phyloP scores from a whole-genome alignment of 2,329 filamentous ascomycete species.

The Ophiocordyceps camponoti-floridani region DNA sequence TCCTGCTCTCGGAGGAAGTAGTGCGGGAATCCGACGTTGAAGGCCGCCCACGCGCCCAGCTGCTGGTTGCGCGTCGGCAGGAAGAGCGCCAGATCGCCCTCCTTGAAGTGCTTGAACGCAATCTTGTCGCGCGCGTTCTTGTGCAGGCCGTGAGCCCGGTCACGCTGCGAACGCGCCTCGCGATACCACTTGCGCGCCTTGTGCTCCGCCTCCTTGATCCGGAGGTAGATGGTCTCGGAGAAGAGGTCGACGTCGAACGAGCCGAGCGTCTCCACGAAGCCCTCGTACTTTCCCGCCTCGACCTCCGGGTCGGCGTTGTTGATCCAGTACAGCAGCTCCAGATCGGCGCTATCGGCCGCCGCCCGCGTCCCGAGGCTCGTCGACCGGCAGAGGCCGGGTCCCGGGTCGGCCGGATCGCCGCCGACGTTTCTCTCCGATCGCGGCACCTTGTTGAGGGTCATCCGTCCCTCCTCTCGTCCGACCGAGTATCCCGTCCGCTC shows the following conservation, averaged over 20 bases:
- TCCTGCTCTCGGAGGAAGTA: slow-evolving; percentile 94
- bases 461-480: slow-evolving; percentile 50
- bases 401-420: slow-evolving; percentile 39
- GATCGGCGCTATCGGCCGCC: slow-evolving; percentile 43
- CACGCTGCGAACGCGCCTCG: slow-evolving; percentile 71
- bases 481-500: slow-evolving; percentile 78
- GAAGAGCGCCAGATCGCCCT: slow-evolving; percentile 87
- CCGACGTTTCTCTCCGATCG: slow-evolving; percentile 36
- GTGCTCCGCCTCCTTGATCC: slow-evolving; percentile 84
- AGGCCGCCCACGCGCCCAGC: slow-evolving; percentile 90
- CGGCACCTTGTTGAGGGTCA: slow-evolving; percentile 57
- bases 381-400: slow-evolving; percentile 33
- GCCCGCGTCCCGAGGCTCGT: slow-evolving; percentile 33
- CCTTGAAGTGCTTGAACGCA: slow-evolving; percentile 87
- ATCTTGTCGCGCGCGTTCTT: slow-evolving; percentile 91
- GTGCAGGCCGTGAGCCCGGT: slow-evolving; percentile 65
- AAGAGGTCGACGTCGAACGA: slow-evolving; percentile 74
- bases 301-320: slow-evolving; percentile 44
- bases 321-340: slow-evolving; percentile 70
- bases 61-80: slow-evolving; percentile 87
- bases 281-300: slow-evolving; percentile 57
- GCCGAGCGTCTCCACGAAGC: slow-evolving; percentile 56
- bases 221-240: slow-evolving; percentile 68
- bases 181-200: slow-evolving; percentile 86
- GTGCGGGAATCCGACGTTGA: slow-evolving; percentile 93